Conservation (phyloP, 805 yeast genomes). For the Starmerella geochares region DNA sequence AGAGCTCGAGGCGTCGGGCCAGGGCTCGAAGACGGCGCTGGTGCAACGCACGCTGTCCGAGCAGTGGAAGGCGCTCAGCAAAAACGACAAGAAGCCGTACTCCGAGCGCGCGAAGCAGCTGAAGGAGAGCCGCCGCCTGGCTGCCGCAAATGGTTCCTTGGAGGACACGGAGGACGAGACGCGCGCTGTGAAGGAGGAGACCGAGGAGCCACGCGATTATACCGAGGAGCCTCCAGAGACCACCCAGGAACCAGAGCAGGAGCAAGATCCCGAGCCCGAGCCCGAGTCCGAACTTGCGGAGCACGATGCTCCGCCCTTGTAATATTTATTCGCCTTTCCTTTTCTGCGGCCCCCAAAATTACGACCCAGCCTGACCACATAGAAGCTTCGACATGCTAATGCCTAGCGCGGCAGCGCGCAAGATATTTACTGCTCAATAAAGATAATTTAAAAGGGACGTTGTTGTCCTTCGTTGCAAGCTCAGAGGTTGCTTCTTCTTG, state of each 20-base stretch:
- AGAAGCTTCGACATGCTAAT: not conserved
- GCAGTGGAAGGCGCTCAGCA: slow-evolving; percentile 61
- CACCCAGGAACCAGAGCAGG: slow-evolving; percentile 1
- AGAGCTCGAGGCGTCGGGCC: slow-evolving; percentile 37
- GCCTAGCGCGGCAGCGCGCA: too few relatives aligned
- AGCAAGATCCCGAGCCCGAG: not conserved
- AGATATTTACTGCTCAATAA: too few relatives aligned
- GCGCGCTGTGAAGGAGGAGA: slow-evolving; percentile 12
- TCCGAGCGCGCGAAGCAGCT: slow-evolving; percentile 21
- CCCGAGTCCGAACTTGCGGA: too few relatives aligned
- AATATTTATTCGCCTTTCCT: slow-evolving; percentile 1
- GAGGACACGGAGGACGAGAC: slow-evolving; percentile 15
- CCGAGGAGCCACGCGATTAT: slow-evolving; percentile 13
- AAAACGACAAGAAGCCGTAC: slow-evolving; percentile 24
- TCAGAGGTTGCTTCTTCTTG: too few relatives aligned
- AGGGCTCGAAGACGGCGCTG: slow-evolving; percentile 7
- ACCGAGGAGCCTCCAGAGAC: slow-evolving; percentile 5
- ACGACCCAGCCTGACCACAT: not conserved
- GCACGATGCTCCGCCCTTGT: not conserved
- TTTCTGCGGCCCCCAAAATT: too few relatives aligned
- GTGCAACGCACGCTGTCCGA: slow-evolving; percentile 38
- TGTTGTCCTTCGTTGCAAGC: too few relatives aligned
- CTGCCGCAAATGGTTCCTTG: slow-evolving; percentile 10
- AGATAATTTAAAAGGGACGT: too few relatives aligned
- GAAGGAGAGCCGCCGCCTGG: slow-evolving; percentile 12